These are phyloP conservation scores for Apiospora marii DNA, from an alignment of 2,329 filamentous ascomycete genomes.

Conservation along the genomic window DNA sequence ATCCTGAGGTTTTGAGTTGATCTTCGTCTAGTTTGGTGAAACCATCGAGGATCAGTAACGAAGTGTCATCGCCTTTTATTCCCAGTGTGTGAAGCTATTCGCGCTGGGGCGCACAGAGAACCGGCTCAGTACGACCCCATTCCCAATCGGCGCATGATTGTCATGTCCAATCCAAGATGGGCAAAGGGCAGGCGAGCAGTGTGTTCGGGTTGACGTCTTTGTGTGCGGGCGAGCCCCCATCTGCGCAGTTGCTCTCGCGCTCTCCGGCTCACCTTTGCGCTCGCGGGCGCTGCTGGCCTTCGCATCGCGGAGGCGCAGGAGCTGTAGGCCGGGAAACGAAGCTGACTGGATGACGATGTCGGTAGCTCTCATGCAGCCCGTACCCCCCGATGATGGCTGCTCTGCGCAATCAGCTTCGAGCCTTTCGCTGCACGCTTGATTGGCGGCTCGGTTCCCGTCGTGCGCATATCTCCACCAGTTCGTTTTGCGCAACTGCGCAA, in stretches of 20 bases:
- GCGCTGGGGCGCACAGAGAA: slow-evolving; percentile 18
- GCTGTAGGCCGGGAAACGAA: neutral
- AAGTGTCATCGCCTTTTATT: neutral
- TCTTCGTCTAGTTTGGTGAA: neutral
- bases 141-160: slow-evolving; percentile 9
- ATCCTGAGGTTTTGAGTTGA: neutral
- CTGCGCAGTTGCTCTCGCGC: neutral
- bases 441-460: slow-evolving; percentile 14
- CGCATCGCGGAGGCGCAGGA: slow-evolving; percentile 13
- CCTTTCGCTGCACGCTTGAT: slow-evolving; percentile 27
- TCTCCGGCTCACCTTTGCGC: neutral
- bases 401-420: slow-evolving; percentile 25
- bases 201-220: neutral
- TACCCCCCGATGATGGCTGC: slow-evolving; percentile 2
- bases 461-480: slow-evolving; percentile 18
- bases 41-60: neutral
- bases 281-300: neutral
- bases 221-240: neutral
- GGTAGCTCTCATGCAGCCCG: slow-evolving; percentile 20
- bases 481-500: slow-evolving; percentile 23
- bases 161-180: neutral
- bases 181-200: neutral
- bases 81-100: slow-evolving; percentile 1
- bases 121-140: neutral
- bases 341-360: slow-evolving; percentile 12